Evolutionary conservation across 306 rosid species (phyloP), one percentile per base, ranked within the genome.

Genomic region (Clitoria ternatea): DNA sequence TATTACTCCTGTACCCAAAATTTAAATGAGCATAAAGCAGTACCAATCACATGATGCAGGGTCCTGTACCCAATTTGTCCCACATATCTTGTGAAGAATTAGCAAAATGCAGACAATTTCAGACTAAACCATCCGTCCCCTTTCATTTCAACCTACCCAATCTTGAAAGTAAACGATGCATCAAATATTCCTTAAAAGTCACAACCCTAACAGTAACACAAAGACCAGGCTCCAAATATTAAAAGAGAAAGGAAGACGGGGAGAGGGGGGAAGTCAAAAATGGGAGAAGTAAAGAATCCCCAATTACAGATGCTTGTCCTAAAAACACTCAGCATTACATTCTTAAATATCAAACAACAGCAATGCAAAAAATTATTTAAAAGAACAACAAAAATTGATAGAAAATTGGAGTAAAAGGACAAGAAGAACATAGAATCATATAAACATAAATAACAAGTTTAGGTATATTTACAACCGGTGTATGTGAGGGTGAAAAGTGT

Each of bases 41-140:
- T 50, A 52, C 61, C 59, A 26, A 66, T 73, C 66, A 59, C 70
- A 66, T 64, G 69, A 79, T 56, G 65, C 66, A 66, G 32, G 15
- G 66, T 49, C 59, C 8, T 59, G 43, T 45, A 73, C 73, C 70
- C 63, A 49, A 60, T 68, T 27, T 57, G 70, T 66, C 72, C 66
- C 48, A 61, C 66, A 47, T 47, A 39, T 49, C 61, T 47, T 9
- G 47, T 32, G 6, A 66, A 26, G 61, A 30, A 11, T 66, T 48
- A 33, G 33, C 59, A 72, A 73, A 73, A 30, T 59, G 66, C 26
- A 59, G 18, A 73, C 23, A 40, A 42, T 67, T 54, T 17, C 19
- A 20, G 22, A 37, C 29, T 49, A 68, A 59, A 48, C 17, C 45
- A 36, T 59, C 2, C 7, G 20, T 23, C 36, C 61, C 57, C 70